A percentile compares a stretch with the other conserved stretches of the same genome.
Evolutionary conservation across 257 asterid genomes (phyloP).

Genomic region (Solanum medicagineum): DNA sequence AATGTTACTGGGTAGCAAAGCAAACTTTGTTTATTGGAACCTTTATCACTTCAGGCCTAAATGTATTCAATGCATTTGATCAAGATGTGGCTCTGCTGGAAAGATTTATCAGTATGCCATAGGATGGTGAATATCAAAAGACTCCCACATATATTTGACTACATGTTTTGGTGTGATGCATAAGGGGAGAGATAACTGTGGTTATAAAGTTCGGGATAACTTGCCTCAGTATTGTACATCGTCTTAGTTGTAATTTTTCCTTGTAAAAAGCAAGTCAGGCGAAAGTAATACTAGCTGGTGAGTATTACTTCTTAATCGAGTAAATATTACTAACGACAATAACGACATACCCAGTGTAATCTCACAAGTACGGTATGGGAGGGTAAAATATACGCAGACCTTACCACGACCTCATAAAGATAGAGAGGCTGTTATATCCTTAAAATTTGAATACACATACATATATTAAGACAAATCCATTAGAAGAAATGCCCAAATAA

Average conservation of each 20-base stretch:
- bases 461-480: background rate
- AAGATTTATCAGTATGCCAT: background rate
- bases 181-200: too few species aligned
- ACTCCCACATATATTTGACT: background rate
- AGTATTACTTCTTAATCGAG: too few species aligned
- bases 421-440: background rate
- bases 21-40: background rate
- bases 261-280: too few species aligned
- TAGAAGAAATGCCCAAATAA: background rate
- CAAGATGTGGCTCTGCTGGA: background rate
- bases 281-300: too few species aligned
- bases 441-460: background rate
- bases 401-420: too few species aligned
- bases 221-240: too few species aligned
- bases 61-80: background rate
- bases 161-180: too few species aligned
- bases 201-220: too few species aligned
- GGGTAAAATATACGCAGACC: accelerated
- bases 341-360: too few species aligned
- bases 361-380: too few species aligned
- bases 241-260: too few species aligned
- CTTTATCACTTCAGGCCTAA: background rate
- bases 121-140: background rate
- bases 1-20: background rate
- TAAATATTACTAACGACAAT: too few species aligned